Evolutionary conservation across 2,329 filamentous ascomycete species (phyloP).

Genomic region (Penicillium decumbens): DNA sequence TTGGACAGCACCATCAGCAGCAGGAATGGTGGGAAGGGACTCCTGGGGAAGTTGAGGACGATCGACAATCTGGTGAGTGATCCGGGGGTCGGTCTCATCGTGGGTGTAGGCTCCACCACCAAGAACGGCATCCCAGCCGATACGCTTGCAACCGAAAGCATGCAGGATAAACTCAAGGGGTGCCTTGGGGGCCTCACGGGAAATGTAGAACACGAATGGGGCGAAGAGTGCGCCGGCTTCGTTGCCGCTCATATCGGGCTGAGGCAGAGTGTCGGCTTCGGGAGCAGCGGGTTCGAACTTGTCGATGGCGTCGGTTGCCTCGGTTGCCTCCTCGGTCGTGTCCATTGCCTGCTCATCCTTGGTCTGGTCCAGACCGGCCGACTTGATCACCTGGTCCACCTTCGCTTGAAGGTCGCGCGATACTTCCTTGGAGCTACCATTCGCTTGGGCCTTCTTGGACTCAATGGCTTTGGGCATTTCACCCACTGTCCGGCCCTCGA

Average conservation of each 20-base stretch:
- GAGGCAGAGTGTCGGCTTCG: conserved; percentile 78
- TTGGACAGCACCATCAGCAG: conserved; percentile 42
- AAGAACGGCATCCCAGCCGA: conserved; percentile 88
- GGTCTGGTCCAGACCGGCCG: conserved; percentile 39
- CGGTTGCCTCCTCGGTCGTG: conserved; percentile 48
- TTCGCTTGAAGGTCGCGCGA: conserved; percentile 66
- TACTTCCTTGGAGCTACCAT: conserved; percentile 53
- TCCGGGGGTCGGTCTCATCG: conserved; percentile 77
- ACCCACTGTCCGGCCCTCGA: conserved; percentile 67
- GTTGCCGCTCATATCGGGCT: conserved; percentile 64
- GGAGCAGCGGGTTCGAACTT: conserved; percentile 82
- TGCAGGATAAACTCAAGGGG: conserved; percentile 89
- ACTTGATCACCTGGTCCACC: conserved; percentile 54
- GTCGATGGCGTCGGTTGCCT: conserved; percentile 66
- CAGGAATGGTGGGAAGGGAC: conserved; percentile 42
- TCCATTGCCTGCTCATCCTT: conserved; percentile 44
- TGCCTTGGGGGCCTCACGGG: conserved; percentile 84
- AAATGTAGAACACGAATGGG: conserved; percentile 85
- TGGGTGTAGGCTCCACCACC: conserved; percentile 90
- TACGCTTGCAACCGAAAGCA: conserved; percentile 89
- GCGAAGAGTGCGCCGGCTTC: conserved; percentile 75
- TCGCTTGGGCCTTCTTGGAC: conserved; percentile 51
- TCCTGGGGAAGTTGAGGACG: conserved; percentile 67
- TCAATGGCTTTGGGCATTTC: conserved; percentile 49
- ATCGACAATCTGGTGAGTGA: conserved; percentile 96